Percentiles rank a stretch among this genome's conserved stretches.
phyloP scores from a whole-genome alignment of 768 basidiomycete species.

The Hydnomerulius pinastri region DNA sequence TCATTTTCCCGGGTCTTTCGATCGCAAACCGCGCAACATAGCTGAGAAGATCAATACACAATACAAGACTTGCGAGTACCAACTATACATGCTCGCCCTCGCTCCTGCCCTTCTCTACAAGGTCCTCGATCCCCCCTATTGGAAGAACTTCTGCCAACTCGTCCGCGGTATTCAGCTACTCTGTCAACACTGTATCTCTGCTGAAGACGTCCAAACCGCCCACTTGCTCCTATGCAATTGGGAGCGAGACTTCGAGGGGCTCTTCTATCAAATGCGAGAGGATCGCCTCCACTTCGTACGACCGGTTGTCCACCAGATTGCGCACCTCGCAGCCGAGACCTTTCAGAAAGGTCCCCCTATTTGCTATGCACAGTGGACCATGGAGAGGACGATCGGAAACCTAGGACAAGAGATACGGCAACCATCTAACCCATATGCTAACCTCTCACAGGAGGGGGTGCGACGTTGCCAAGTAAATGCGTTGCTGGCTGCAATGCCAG shows the following conservation, averaged over 20 bases:
- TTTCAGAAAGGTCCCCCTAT: slow-evolving; percentile 21
- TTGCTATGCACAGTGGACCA: slow-evolving; percentile 28
- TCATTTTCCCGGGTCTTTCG: slow-evolving; percentile 18
- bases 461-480: slow-evolving; percentile 20
- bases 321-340: slow-evolving; percentile 25
- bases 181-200: slow-evolving; percentile 16
- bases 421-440: slow-evolving; percentile 26
- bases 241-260: slow-evolving; percentile 26
- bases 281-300: slow-evolving; percentile 32
- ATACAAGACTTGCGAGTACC: slow-evolving; percentile 25
- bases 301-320: slow-evolving; percentile 26
- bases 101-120: slow-evolving; percentile 17
- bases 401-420: slow-evolving; percentile 28
- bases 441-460: slow-evolving; percentile 26
- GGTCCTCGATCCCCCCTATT: slow-evolving; percentile 17
- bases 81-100: slow-evolving; percentile 20
- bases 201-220: slow-evolving; percentile 11
- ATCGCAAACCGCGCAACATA: slow-evolving; percentile 19
- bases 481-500: neutral
- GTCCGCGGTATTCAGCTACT: slow-evolving; percentile 21
- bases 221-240: slow-evolving; percentile 20
- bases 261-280: slow-evolving; percentile 25
- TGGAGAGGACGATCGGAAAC: slow-evolving; percentile 28
- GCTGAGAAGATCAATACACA: slow-evolving; percentile 22
- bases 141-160: slow-evolving; percentile 22